Evolutionary conservation across 1,284 basidiomycete species (phyloP).

Genomic region (Omphalotus olearius): DNA sequence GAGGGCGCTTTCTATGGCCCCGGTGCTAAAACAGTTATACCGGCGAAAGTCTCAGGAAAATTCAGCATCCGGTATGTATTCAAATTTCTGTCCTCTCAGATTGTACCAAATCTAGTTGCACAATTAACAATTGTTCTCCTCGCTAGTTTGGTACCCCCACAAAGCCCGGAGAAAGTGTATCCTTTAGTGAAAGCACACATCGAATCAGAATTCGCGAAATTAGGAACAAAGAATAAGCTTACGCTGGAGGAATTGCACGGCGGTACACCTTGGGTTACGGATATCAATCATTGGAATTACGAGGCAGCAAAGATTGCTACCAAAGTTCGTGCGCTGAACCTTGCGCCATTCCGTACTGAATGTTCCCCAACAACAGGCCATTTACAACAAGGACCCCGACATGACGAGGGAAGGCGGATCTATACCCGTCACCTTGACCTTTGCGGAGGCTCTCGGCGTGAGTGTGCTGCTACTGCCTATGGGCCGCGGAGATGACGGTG

Average conservation of each 20-base stretch:
- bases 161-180: constrained; percentile 75
- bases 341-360: neutral
- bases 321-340: constrained; percentile 35
- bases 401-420: constrained; percentile 94
- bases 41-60: constrained; percentile 85
- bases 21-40: constrained; percentile 95
- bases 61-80: constrained; percentile 80
- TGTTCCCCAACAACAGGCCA: constrained; percentile 38
- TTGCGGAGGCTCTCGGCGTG: constrained; percentile 82
- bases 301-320: constrained; percentile 87
- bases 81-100: constrained; percentile 15
- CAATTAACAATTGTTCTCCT: neutral
- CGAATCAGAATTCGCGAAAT: constrained; percentile 76
- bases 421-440: constrained; percentile 94
- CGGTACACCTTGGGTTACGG: constrained; percentile 88
- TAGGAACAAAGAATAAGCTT: constrained; percentile 74
- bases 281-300: constrained; percentile 92
- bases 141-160: constrained; percentile 80
- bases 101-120: neutral
- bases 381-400: constrained; percentile 84
- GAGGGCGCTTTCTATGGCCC: constrained; percentile 93
- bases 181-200: constrained; percentile 74
- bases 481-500: constrained; percentile 92
- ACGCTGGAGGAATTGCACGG: constrained; percentile 67
- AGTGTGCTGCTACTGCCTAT: constrained; percentile 89